Base-by-base conservation (phyloP, 495 filamentous ascomycete species). In the Penicillium paxilli region DNA sequence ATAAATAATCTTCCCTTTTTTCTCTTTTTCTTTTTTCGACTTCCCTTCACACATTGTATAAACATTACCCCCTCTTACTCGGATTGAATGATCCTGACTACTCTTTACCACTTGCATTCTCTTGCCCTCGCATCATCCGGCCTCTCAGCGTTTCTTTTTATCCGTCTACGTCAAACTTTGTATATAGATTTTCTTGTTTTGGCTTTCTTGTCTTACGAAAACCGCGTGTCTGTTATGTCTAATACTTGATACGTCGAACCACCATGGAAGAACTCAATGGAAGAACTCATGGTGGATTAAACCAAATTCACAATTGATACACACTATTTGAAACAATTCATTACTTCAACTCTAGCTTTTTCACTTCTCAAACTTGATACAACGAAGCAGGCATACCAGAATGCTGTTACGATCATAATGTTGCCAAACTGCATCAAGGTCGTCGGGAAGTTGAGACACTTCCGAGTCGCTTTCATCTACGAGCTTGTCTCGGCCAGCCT, bases 21-120 rank as follows among this genome's bases (percentile, higher is more conserved):
- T n/a, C n/a, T n/a, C n/a, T n/a, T n/a, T n/a, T n/a, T n/a, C n/a
- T n/a, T 38, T 22, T 50, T n/a, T 51, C 47, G 10, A 23, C 22
- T 58, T 28, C 35, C 33, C 49, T 53, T 56, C 33, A n/a, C 25
- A 12, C 51, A 28, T 28, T 56, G 46, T 51, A 49, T 47, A 52
- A 44, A 4, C 23, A 46, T 9, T 42, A 24, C 7, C 44, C 2
- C 21, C 8, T 28, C 11, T 49, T 35, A 7, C 10, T 46, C 28
- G 44, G 44, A 42, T 42, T 22, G 11, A 20, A 30, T 11, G 14
- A 46, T 30, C 44, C 44, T 28, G 25, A 46, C 22, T 30, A 46
- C 17, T 25, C 41, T 28, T 11, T 28, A 26, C 11, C 23, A 17
- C n/a, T 30, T 42, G 40, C 40, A 42, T 42, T 42, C 23, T 42